Evolutionary conservation across 2,329 filamentous ascomycete genomes (phyloP).

Genomic region (Xylaria sp.): DNA sequence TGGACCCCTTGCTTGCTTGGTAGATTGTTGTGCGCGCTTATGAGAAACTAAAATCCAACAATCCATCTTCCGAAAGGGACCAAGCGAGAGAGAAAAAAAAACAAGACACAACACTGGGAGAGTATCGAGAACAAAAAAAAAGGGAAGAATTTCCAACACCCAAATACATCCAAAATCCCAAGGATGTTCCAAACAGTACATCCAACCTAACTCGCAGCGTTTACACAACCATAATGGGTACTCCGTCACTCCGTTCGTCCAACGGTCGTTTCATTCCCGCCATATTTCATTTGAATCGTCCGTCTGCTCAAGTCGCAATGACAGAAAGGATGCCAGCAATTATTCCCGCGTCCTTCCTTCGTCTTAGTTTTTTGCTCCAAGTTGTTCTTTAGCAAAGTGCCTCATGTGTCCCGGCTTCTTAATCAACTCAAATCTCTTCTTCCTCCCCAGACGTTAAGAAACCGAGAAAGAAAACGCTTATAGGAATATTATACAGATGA

Average conservation of each 20-base stretch:
- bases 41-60: conserved; percentile 33
- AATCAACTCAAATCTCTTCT: conserved; percentile 16
- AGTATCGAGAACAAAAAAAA: conserved; percentile 31
- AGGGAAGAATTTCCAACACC: conserved; percentile 16
- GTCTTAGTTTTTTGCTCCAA: conserved; percentile 21
- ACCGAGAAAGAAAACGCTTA: conserved; percentile 28
- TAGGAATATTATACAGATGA: conserved; percentile 37
- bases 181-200: conserved; percentile 27
- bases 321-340: conserved; percentile 22
- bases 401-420: conserved; percentile 19
- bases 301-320: conserved; percentile 28
- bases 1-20: conserved; percentile 29
- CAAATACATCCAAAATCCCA: conserved; percentile 26
- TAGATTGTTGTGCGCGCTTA: conserved; percentile 25
- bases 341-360: conserved; percentile 14
- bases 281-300: conserved; percentile 35
- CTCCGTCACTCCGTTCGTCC: conserved; percentile 39
- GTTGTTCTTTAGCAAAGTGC: conserved; percentile 20
- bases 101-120: conserved; percentile 26
- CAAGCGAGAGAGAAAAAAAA: conserved; percentile 25
- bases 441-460: conserved; percentile 18
- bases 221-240: conserved; percentile 32
- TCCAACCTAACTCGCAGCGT: conserved; percentile 24
- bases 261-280: conserved; percentile 34
- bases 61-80: conserved; percentile 31